Evolutionary conservation across 2,329 filamentous ascomycete genomes (phyloP).

Genomic region (Sarocladium strictum): DNA sequence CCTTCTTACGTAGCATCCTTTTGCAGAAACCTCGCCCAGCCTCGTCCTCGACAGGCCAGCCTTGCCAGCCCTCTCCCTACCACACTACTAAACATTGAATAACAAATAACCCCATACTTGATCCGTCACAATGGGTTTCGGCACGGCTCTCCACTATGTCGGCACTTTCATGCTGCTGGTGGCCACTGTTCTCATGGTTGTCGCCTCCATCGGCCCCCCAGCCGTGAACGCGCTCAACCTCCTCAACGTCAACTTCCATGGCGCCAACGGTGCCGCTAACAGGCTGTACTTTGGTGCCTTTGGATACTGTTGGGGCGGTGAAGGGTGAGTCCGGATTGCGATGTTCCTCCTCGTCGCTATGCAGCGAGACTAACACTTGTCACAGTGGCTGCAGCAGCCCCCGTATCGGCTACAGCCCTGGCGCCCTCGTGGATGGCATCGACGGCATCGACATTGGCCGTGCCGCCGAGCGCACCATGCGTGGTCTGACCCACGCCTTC

Average conservation of each 20-base stretch:
- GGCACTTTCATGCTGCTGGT: constrained; percentile 52
- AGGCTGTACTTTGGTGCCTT: constrained; percentile 48
- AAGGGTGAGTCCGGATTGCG: constrained; percentile 6
- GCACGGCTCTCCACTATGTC: constrained; percentile 48
- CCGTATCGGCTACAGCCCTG: constrained; percentile 51
- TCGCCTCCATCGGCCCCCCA: constrained; percentile 53
- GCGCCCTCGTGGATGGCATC: constrained; percentile 33
- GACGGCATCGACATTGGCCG: constrained; percentile 34
- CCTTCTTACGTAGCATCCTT: background rate
- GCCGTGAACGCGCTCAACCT: constrained; percentile 50
- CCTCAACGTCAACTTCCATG: constrained; percentile 42
- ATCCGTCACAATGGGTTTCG: constrained; percentile 37
- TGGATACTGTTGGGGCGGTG: constrained; percentile 42
- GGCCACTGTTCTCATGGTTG: constrained; percentile 48
- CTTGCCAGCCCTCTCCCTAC: background rate
- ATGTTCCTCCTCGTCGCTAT: background rate
- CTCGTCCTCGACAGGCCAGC: background rate
- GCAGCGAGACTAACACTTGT: constrained; percentile 1
- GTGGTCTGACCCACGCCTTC: constrained; percentile 51
- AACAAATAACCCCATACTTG: constrained; percentile 10
- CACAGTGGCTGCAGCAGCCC: constrained; percentile 30
- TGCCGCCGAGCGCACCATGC: constrained; percentile 36
- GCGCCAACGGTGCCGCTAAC: constrained; percentile 31
- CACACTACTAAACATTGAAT: constrained; percentile 1
- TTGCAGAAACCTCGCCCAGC: constrained; percentile 1